phyloP scores from a whole-genome alignment of 148 eudicot genomes.

The Vaccinium myrtillus region DNA sequence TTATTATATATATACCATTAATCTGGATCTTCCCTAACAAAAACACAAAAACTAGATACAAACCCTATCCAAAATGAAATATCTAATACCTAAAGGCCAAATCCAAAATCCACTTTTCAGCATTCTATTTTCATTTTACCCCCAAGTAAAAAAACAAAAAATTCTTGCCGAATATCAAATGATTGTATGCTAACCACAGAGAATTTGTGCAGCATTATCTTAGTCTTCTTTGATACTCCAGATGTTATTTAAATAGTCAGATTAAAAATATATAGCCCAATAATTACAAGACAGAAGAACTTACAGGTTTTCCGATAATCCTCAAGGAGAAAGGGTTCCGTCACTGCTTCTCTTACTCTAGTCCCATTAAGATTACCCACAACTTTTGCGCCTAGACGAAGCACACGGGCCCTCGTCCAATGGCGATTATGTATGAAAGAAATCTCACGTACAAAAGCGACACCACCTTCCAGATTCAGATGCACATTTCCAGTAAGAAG shows the following conservation, averaged over 20 bases:
- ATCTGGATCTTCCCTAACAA: background rate
- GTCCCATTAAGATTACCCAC: background rate
- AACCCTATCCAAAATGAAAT: background rate
- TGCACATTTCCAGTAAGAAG: constrained; percentile 13
- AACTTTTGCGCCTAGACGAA: constrained; percentile 13
- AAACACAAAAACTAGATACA: background rate
- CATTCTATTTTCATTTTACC: background rate
- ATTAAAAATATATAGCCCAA: background rate
- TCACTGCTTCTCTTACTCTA: background rate
- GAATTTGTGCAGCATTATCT: background rate
- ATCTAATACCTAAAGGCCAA: background rate
- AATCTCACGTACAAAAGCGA: background rate
- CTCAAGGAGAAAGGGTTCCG: background rate
- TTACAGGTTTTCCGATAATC: constrained; percentile 18
- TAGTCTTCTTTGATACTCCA: background rate
- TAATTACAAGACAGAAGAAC: background rate
- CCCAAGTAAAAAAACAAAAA: background rate
- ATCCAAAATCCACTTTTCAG: background rate
- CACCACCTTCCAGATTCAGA: constrained; percentile 4
- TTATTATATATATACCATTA: background rate
- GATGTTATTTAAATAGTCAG: background rate
- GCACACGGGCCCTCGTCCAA: background rate
- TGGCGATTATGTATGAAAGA: background rate
- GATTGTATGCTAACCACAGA: background rate
- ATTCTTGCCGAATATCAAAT: background rate